These are phyloP conservation scores for Chrysoporthe puriensis DNA, from an alignment of 2,329 filamentous ascomycete species.

Conservation along the genomic window DNA sequence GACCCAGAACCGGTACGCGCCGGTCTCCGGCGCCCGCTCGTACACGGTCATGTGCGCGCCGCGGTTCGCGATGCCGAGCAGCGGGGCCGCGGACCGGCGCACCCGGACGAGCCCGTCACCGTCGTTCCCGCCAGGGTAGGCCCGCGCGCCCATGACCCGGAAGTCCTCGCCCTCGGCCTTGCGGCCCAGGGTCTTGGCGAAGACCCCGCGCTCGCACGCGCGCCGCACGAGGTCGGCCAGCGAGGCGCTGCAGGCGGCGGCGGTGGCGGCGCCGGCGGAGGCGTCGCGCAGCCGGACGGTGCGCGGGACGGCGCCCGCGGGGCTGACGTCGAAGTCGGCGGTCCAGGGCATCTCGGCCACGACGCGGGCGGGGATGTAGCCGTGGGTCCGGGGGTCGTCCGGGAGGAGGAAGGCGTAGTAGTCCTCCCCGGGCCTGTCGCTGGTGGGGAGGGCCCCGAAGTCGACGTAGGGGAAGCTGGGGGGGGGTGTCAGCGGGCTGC, in stretches of 20 bases:
- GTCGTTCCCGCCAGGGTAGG: constrained; percentile 18
- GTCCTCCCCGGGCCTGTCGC: constrained; percentile 31
- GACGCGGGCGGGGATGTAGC: constrained; percentile 52
- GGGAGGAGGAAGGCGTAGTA: constrained; percentile 51
- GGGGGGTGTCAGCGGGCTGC: not conserved
- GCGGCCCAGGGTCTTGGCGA: constrained; percentile 39
- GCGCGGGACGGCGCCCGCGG: constrained; percentile 34
- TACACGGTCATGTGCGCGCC: constrained; percentile 67
- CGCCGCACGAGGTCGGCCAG: constrained; percentile 45
- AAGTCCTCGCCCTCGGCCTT: constrained; percentile 42
- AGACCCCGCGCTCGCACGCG: constrained; percentile 42
- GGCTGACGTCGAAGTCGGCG: constrained; percentile 38
- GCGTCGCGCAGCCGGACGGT: constrained; percentile 39
- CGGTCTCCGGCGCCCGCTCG: constrained; percentile 44
- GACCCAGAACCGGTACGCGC: constrained; percentile 63
- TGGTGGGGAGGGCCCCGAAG: constrained; percentile 42
- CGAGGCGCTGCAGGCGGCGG: constrained; percentile 40
- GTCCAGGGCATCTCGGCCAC: constrained; percentile 52
- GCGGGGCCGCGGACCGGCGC: constrained; percentile 52
- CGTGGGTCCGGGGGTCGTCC: constrained; percentile 50
- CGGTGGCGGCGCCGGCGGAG: constrained; percentile 34
- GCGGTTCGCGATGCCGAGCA: constrained; percentile 67
- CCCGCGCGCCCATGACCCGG: constrained; percentile 35
- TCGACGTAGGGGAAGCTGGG: constrained; percentile 50
- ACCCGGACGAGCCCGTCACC: constrained; percentile 30